These are phyloP conservation scores for Selaginella moellendorffii DNA, from an alignment of 75 land plant genomes.

Conservation along the genomic window DNA sequence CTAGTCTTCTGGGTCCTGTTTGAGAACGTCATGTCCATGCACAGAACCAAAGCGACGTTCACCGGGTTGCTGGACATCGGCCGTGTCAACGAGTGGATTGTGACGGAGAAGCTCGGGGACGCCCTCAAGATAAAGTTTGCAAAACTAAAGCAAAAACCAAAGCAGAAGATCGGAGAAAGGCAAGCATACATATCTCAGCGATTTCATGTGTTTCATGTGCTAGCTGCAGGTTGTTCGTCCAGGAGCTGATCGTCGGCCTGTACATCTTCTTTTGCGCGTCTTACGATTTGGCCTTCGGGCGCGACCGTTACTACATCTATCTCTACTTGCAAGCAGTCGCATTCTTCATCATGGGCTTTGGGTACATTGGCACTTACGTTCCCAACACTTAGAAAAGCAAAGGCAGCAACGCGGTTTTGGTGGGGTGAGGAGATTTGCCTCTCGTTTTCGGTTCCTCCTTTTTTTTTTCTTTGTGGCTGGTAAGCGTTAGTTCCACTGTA, in stretches of 20 bases:
- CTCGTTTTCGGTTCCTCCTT: neutral
- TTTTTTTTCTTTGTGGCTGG: neutral
- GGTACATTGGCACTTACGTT: constrained; percentile 64
- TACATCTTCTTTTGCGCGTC: constrained; percentile 59
- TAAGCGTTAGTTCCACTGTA: neutral
- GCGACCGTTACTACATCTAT: constrained; percentile 59
- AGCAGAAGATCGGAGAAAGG: constrained; percentile 47
- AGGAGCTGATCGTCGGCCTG: constrained; percentile 48
- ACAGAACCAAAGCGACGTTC: constrained; percentile 80
- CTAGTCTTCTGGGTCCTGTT: constrained; percentile 93
- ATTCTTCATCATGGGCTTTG: constrained; percentile 63
- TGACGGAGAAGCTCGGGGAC: constrained; percentile 87
- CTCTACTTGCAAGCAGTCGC: constrained; percentile 55
- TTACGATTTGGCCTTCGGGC: constrained; percentile 47
- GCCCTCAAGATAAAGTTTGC: constrained; percentile 37
- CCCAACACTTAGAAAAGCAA: constrained; percentile 24
- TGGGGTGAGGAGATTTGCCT: neutral
- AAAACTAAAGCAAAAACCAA: neutral
- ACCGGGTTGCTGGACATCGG: constrained; percentile 67
- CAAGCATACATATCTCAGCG: constrained; percentile 13
- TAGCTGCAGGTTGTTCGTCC: constrained; percentile 39
- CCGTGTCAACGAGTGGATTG: constrained; percentile 90
- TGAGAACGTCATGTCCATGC: constrained; percentile 92
- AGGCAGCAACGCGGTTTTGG: too few species aligned
- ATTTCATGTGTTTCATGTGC: neutral